These are phyloP conservation scores for Zygosaccharomyces pseudobailii DNA, from an alignment of 1,139 yeast species.

Conservation along the genomic window DNA sequence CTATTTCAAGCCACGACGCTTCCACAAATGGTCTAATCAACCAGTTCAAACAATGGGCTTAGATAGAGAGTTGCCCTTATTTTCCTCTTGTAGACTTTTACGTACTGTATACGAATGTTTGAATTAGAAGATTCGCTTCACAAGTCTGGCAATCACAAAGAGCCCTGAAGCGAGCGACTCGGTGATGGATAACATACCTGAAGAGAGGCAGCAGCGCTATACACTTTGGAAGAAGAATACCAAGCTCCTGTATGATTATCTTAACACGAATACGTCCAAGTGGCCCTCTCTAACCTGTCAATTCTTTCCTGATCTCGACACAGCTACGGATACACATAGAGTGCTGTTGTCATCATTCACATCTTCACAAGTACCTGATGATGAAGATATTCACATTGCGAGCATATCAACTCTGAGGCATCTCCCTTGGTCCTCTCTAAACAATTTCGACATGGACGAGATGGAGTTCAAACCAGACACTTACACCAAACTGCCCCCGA, in stretches of 20 bases:
- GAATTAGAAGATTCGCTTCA: background rate
- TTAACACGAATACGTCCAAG: constrained; percentile 66
- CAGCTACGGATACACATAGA: constrained; percentile 27
- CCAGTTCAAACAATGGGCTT: constrained; percentile 88
- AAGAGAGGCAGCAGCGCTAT: constrained; percentile 49
- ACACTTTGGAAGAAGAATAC: constrained; percentile 74
- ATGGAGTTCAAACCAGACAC: constrained; percentile 35
- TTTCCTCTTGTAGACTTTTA: background rate
- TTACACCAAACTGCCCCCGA: constrained; percentile 28
- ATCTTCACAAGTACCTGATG: constrained; percentile 33
- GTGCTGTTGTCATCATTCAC: constrained; percentile 33
- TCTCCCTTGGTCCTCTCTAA: constrained; percentile 32
- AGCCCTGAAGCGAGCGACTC: background rate
- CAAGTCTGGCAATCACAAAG: background rate
- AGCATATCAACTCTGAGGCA: constrained; percentile 31
- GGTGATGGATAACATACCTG: constrained; percentile 15
- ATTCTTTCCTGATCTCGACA: constrained; percentile 53
- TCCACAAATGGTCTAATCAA: constrained; percentile 90
- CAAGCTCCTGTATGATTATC: constrained; percentile 65
- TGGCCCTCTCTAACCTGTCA: constrained; percentile 84
- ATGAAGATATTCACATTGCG: constrained; percentile 30
- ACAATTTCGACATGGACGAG: constrained; percentile 35
- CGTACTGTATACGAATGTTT: background rate
- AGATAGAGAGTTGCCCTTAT: constrained; percentile 6
- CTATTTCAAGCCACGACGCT: constrained; percentile 71